These are phyloP conservation scores for Triangularia setosa DNA, from an alignment of 2,329 filamentous ascomycete genomes.

Conservation along the genomic window DNA sequence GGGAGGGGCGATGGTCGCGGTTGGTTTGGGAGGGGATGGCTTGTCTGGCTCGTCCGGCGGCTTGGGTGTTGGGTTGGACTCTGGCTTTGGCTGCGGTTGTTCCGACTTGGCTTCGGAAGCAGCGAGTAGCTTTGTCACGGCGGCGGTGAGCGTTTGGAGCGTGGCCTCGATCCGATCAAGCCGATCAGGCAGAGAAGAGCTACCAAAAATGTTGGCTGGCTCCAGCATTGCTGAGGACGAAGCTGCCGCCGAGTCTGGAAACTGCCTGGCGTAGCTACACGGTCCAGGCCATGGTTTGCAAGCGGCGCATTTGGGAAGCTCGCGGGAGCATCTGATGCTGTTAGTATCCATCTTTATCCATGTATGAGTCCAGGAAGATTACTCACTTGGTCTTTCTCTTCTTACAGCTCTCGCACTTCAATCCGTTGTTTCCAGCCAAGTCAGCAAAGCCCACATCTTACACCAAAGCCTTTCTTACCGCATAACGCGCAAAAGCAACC, in stretches of 20 bases:
- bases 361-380: neutral
- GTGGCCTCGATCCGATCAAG: constrained; percentile 8
- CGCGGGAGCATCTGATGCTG: constrained; percentile 11
- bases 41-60: neutral
- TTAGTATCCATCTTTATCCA: neutral
- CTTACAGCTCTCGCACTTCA: constrained; percentile 12
- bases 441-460: neutral
- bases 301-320: constrained; percentile 13
- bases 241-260: neutral
- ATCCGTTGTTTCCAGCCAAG: neutral
- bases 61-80: neutral
- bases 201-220: neutral
- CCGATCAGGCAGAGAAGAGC: neutral
- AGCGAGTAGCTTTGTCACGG: constrained; percentile 3
- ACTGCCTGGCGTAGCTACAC: constrained; percentile 7
- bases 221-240: neutral
- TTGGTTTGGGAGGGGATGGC: neutral
- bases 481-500: constrained; percentile 3
- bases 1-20: neutral
- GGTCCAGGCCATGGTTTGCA: constrained; percentile 11
- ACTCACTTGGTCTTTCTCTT: constrained; percentile 1
- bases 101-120: neutral
- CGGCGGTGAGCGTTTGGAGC: constrained; percentile 2
- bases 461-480: neutral
- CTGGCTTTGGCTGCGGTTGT: neutral